phyloP scores from a whole-genome alignment of 108 stramenopile species.

The Bacterosira constricta region DNA sequence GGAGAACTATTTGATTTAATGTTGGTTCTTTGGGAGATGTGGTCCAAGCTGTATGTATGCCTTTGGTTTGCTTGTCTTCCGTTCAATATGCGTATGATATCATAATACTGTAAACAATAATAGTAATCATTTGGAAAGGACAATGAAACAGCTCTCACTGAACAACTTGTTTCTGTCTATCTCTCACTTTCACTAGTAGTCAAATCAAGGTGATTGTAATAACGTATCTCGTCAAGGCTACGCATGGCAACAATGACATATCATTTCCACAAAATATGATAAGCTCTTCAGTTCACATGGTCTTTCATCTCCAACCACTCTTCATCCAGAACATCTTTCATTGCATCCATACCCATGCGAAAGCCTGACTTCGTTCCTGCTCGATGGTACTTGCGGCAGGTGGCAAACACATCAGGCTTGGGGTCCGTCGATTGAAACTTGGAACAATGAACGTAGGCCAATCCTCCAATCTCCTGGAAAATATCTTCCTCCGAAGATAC shows the following conservation, averaged over 20 bases:
- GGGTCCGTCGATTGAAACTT: conserved; percentile 43
- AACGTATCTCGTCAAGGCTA: too few species aligned
- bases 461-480: conserved; percentile 34
- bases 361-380: conserved; percentile 41
- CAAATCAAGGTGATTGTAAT: too few species aligned
- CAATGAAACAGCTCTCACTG: neutral
- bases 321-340: conserved; percentile 36
- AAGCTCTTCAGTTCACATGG: neutral
- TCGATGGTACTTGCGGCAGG: conserved; percentile 46
- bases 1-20: too few species aligned
- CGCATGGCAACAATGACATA: too few species aligned
- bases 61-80: too few species aligned
- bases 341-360: conserved; percentile 24
- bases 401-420: conserved; percentile 45
- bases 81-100: conserved; percentile 83
- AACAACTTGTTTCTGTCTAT: neutral
- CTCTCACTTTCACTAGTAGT: neutral
- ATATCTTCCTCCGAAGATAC: conserved; percentile 30
- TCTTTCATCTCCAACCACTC: conserved; percentile 21
- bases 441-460: conserved; percentile 39
- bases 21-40: too few species aligned
- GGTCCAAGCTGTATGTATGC: too few species aligned
- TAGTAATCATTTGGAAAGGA: neutral
- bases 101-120: conserved; percentile 35
- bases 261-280: too few species aligned